Conservation (phyloP, 768 basidiomycete genomes). For the Fibroporia radiculosa region DNA sequence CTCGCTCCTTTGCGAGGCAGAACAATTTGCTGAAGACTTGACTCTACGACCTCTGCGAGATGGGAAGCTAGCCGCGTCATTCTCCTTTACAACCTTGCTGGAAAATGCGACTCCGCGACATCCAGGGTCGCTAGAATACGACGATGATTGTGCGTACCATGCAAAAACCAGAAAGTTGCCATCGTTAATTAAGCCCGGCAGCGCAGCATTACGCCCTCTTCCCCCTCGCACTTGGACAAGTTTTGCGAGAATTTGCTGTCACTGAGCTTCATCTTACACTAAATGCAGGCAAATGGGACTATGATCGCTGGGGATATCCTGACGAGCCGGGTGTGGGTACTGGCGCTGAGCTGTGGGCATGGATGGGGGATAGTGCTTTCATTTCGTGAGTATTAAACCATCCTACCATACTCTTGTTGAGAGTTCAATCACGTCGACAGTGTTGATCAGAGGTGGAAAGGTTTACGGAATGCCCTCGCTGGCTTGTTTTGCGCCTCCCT, state of each 20-base stretch:
- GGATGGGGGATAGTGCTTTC: slow-evolving; percentile 61
- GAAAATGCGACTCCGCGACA: slow-evolving; percentile 47
- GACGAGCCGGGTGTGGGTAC: slow-evolving; percentile 68
- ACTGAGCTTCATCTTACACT: slow-evolving; percentile 85
- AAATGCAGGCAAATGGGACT: slow-evolving; percentile 91
- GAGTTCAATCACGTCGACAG: slow-evolving; percentile 28
- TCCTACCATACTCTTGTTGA: too few relatives aligned
- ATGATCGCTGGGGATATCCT: slow-evolving; percentile 77
- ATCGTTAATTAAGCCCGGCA: too few relatives aligned
- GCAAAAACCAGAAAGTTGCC: neutral
- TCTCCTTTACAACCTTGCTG: slow-evolving; percentile 68
- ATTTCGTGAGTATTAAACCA: slow-evolving; percentile 10
- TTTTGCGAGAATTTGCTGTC: slow-evolving; percentile 77
- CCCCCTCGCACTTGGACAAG: slow-evolving; percentile 80
- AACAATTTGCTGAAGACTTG: slow-evolving; percentile 50
- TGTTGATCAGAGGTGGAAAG: slow-evolving; percentile 73
- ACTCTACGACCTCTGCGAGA: slow-evolving; percentile 59
- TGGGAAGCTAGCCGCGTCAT: slow-evolving; percentile 74
- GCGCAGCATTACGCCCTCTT: slow-evolving; percentile 85
- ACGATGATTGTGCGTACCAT: slow-evolving; percentile 43
- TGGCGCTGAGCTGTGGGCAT: slow-evolving; percentile 87
- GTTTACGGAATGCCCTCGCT: slow-evolving; percentile 80
- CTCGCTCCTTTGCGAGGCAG: slow-evolving; percentile 15
- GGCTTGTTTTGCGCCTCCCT: slow-evolving; percentile 95
- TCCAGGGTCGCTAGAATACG: slow-evolving; percentile 36